Evolutionary conservation across 1,284 basidiomycete species (phyloP), one percentile per base, ranked within the genome.

Genomic region (Naganishia cerealis): DNA sequence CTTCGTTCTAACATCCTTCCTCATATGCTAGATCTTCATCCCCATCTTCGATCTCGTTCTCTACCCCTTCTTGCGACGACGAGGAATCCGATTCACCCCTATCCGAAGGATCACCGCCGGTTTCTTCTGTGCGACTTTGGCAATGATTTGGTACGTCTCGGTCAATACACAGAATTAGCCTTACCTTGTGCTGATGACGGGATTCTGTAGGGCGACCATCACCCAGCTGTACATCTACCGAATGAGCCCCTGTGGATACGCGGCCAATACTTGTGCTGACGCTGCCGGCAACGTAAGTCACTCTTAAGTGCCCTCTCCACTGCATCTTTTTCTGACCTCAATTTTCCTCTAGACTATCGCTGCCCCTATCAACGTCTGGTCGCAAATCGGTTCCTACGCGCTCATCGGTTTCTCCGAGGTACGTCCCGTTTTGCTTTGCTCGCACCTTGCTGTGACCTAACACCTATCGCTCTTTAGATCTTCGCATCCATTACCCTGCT

Each of bases 41-140:
- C 82, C 82, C 29, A 73, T 77, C 62, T 75, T 82, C 39, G 78
- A 78, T 67, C 76, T 73, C 70, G 68, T 75, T 55, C 77, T 80
- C 48, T 74, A 76, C 72, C 67, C 67, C 43, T 68, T 65, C 61
- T 55, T 68, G 24, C 67, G 67, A 48, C n/a, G 86, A 61, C 70
- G 77, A 7, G 87, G 87, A 9, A 81, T 90, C 80, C 86, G 86
- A 77, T 90, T 92, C 76, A 86, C 84, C 21, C 85, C 90, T 0
- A 80, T 92, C 70, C 89, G 87, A 80, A 88, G 86, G 74, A 90
- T 94, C 71, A 84, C 86, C 0, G 82, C 84, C 38, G 92, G 92
- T 8, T 94, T 94, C 83, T 43, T 52, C 36, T 68, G 59, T 46
- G 67, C 67, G 1, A 52, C 59, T 16, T 57, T 68, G 59, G 75